phyloP scores from a whole-genome alignment of 345 rosid species.

The Kernera saxatilis region DNA sequence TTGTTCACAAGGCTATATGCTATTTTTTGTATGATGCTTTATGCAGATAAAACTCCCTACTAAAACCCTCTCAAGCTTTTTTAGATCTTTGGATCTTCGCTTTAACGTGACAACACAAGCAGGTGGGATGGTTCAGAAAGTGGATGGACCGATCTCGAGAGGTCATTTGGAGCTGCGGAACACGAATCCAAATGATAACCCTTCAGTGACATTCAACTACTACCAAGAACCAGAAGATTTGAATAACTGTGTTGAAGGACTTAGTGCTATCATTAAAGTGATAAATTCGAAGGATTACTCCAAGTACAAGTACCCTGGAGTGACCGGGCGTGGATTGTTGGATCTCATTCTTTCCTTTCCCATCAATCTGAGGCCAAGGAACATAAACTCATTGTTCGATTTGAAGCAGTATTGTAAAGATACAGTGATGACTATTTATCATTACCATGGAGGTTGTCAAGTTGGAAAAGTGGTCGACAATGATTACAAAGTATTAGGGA shows the following conservation, averaged over 20 bases:
- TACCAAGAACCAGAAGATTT: constrained; percentile 60
- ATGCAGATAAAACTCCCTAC: neutral
- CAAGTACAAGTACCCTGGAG: constrained; percentile 36
- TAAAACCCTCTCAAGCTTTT: constrained; percentile 21
- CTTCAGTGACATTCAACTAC: constrained; percentile 45
- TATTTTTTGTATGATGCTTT: neutral
- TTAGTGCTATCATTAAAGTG: constrained; percentile 39
- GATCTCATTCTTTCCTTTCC: constrained; percentile 42
- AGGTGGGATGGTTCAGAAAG: neutral
- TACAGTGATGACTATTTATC: constrained; percentile 63
- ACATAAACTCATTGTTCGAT: constrained; percentile 29
- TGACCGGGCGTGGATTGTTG: constrained; percentile 36
- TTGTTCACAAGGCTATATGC: neutral
- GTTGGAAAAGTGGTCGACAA: constrained; percentile 49
- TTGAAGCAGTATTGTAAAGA: constrained; percentile 57
- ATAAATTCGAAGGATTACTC: constrained; percentile 42
- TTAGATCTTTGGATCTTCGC: neutral
- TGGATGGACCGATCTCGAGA: neutral
- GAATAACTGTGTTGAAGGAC: constrained; percentile 46
- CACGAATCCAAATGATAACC: constrained; percentile 1
- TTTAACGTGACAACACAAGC: neutral
- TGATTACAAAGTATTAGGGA: constrained; percentile 49
- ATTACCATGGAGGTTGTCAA: constrained; percentile 69
- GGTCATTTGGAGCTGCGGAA: neutral
- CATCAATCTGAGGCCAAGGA: constrained; percentile 52